Conservation (phyloP, 805 yeast species). For the Pichia phayaonensis region DNA sequence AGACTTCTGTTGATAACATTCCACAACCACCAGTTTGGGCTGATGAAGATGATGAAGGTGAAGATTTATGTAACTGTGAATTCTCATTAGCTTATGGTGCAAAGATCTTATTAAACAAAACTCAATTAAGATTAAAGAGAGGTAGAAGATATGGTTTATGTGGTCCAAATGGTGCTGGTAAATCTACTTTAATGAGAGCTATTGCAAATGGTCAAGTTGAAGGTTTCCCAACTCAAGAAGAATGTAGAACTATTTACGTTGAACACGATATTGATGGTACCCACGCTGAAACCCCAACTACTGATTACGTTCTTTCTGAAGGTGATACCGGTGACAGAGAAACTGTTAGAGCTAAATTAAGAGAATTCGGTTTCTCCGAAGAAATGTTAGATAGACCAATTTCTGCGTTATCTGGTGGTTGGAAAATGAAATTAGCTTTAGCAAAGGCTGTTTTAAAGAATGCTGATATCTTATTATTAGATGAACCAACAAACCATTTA, state of each 20-base stretch:
- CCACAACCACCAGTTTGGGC: conserved; percentile 89
- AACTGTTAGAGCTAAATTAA: conserved; percentile 64
- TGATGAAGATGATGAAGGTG: conserved; percentile 97
- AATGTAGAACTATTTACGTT: conserved; percentile 98
- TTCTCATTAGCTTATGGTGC: conserved; percentile 99
- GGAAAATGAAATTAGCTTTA: conserved; percentile 99
- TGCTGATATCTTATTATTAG: conserved; percentile 95
- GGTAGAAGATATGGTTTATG: conserved; percentile 99
- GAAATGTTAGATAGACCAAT: conserved; percentile 93
- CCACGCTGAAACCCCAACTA: conserved; percentile 91
- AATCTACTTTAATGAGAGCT: conserved; percentile 94
- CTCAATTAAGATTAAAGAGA: conserved; percentile 97
- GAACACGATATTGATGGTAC: conserved; percentile 99
- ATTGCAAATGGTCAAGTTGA: conserved; percentile 98
- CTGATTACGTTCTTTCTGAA: conserved; percentile 66
- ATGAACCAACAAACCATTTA: conserved; percentile 99
- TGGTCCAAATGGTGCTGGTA: conserved; percentile 99
- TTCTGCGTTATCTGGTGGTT: conserved; percentile 98
- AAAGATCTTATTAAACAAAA: conserved; percentile 98
- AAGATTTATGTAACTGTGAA: conserved; percentile 99
- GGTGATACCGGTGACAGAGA: conserved; percentile 68
- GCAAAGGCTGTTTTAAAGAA: conserved; percentile 99
- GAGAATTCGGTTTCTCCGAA: conserved; percentile 87
- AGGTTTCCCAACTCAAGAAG: conserved; percentile 99
- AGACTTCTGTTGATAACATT: conserved; percentile 94